phyloP scores from a whole-genome alignment of 768 basidiomycete species.

The Imleria badia region DNA sequence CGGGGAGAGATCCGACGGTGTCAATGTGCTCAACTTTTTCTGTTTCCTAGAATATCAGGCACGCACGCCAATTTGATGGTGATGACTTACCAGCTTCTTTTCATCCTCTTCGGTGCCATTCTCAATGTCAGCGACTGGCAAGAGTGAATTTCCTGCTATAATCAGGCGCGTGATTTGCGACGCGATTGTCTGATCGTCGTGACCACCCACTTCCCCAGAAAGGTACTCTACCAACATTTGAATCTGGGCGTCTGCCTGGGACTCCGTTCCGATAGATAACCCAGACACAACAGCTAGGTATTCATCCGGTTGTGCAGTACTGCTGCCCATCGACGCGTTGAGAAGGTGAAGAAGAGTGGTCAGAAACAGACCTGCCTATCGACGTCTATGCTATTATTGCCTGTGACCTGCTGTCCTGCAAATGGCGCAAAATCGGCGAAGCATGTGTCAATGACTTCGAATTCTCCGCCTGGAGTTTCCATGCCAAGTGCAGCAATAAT shows the following conservation, averaged over 20 bases:
- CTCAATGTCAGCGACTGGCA: constrained; percentile 40
- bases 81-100: constrained; percentile 54
- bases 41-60: constrained; percentile 31
- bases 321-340: constrained; percentile 9
- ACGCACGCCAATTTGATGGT: neutral
- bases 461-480: constrained; percentile 87
- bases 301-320: constrained; percentile 43
- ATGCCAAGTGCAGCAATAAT: constrained; percentile 88
- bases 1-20: constrained; percentile 56
- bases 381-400: constrained; percentile 58
- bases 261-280: constrained; percentile 68
- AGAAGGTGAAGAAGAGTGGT: constrained; percentile 1
- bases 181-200: constrained; percentile 60
- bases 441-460: constrained; percentile 90
- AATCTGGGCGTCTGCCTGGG: constrained; percentile 65
- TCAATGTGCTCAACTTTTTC: constrained; percentile 65
- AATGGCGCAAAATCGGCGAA: constrained; percentile 76
- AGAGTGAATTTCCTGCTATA: constrained; percentile 87
- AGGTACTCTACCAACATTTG: constrained; percentile 92
- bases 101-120: constrained; percentile 42
- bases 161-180: constrained; percentile 81
- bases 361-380: constrained; percentile 47
- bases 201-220: constrained; percentile 76
- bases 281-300: constrained; percentile 91
- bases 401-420: constrained; percentile 21